Conservation (phyloP, 805 yeast genomes). For the Tanozyma kutaoensis region DNA sequence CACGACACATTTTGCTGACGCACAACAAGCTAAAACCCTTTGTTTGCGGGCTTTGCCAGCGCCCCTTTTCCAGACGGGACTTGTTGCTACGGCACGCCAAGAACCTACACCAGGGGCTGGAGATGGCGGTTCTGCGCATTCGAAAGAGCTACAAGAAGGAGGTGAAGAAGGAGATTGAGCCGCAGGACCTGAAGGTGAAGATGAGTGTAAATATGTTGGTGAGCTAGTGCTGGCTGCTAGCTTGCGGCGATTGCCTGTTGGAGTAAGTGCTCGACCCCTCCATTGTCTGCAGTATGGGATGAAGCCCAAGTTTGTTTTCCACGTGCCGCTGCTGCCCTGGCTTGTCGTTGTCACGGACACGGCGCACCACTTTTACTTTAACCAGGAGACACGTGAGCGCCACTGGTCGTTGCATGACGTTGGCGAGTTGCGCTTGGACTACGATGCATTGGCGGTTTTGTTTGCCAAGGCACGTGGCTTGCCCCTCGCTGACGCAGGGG, state of each 20-base stretch:
- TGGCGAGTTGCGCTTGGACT: background rate
- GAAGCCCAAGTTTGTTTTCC: too few species aligned
- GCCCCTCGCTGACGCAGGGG: slow-evolving; percentile 3
- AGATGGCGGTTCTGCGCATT: slow-evolving; percentile 27
- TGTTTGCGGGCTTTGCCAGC: slow-evolving; percentile 27
- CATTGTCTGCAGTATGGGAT: too few species aligned
- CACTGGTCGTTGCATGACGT: slow-evolving; percentile 23
- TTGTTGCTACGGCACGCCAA: slow-evolving; percentile 30
- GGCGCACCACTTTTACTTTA: slow-evolving; percentile 18
- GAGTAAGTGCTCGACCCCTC: too few species aligned
- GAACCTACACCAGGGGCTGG: slow-evolving; percentile 30
- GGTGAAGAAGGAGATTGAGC: slow-evolving; percentile 1
- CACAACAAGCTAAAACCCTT: slow-evolving; percentile 32
- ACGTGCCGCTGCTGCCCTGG: too few species aligned
- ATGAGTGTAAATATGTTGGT: slow-evolving; percentile 30
- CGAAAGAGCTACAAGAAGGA: slow-evolving; percentile 20
- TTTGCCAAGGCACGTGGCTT: slow-evolving; percentile 6
- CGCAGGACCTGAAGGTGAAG: slow-evolving; percentile 19
- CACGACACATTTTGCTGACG: slow-evolving; percentile 27
- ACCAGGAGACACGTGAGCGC: slow-evolving; percentile 7
- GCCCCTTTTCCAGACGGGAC: slow-evolving; percentile 31
- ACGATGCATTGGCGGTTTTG: slow-evolving; percentile 14
- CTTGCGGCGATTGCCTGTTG: too few species aligned
- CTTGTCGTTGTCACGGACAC: slow-evolving; percentile 13
- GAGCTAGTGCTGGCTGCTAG: slow-evolving; percentile 9